A percentile compares a stretch with the other conserved stretches of the same genome.
Conservation (phyloP, 163 green algal species). For the Chlamydomonas reinhardtii region DNA sequence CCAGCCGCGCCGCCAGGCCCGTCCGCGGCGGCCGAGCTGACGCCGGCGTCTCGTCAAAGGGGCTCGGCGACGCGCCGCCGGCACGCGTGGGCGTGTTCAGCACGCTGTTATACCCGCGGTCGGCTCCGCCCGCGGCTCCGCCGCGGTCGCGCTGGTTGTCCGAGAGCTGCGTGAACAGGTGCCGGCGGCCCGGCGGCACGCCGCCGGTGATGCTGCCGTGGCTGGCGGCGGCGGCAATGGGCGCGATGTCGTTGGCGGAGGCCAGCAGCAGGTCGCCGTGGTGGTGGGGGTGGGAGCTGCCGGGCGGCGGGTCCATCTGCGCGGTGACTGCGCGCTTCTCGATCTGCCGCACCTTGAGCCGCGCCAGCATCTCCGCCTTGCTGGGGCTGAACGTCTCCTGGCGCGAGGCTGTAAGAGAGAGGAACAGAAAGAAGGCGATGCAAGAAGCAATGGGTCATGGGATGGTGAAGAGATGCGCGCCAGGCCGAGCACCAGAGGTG, state of each 20-base stretch:
- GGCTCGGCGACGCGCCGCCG: background rate
- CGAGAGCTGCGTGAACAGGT: conserved; percentile 17
- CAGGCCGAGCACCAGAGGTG: too few species aligned
- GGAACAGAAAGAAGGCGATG: too few species aligned
- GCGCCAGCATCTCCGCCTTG: conserved; percentile 67
- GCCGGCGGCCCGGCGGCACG: background rate
- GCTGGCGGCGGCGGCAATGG: background rate
- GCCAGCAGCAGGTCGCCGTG: background rate
- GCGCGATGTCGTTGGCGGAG: background rate
- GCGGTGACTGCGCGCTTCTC: conserved; percentile 69
- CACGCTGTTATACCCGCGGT: conserved; percentile 30
- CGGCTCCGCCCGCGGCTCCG: background rate
- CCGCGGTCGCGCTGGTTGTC: conserved; percentile 16
- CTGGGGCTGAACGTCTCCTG: conserved; percentile 67
- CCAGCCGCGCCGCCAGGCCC: conserved; percentile 13
- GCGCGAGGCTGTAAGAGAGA: background rate
- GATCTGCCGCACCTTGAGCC: conserved; percentile 74
- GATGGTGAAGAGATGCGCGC: too few species aligned
- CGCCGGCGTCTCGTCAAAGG: conserved; percentile 19
- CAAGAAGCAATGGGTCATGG: too few species aligned
- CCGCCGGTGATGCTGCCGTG: background rate
- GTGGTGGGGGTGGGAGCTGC: background rate
- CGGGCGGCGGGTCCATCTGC: background rate
- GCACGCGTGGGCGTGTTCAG: conserved; percentile 31
- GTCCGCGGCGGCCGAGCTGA: background rate